phyloP scores from a whole-genome alignment of 805 yeast species.

The Spathaspora passalidarum region DNA sequence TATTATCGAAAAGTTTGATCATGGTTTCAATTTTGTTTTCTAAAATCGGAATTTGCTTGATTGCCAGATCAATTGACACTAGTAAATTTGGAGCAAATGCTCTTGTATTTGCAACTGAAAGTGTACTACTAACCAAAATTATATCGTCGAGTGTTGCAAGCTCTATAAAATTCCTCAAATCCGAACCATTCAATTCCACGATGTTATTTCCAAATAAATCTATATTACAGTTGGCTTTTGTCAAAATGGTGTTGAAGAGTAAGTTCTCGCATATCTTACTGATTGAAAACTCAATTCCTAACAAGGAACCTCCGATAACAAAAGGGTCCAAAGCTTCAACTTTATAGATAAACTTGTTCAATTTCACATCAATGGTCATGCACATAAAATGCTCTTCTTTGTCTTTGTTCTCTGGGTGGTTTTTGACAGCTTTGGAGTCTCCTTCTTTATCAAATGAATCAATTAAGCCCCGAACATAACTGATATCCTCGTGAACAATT shows the following conservation, averaged over 20 bases:
- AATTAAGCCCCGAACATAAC: conserved; percentile 10
- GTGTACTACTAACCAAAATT: conserved; percentile 1
- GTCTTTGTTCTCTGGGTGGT: neutral
- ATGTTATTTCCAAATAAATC: conserved; percentile 7
- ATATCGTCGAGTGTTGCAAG: conserved; percentile 1
- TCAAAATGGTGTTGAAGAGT: neutral
- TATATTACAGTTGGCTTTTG: conserved; percentile 4
- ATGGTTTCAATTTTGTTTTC: conserved; percentile 3
- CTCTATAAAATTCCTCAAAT: conserved; percentile 4
- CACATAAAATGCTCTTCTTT: neutral
- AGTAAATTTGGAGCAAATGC: conserved; percentile 9
- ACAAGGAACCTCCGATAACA: conserved; percentile 5
- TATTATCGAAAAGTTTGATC: neutral
- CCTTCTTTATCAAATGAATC: neutral
- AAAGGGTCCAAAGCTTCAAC: conserved; percentile 9
- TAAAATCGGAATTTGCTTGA: conserved; percentile 1
- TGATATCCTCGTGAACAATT: conserved; percentile 13
- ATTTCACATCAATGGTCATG: conserved; percentile 2
- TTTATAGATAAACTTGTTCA: conserved; percentile 3
- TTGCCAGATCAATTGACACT: conserved; percentile 3
- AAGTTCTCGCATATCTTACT: conserved; percentile 1
- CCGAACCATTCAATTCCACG: conserved; percentile 11
- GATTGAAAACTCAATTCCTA: neutral
- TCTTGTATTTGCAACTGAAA: conserved; percentile 9
- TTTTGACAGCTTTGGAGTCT: neutral